A percentile compares a stretch with the other conserved stretches of the same genome.
Evolutionary conservation across 225 moss, liverwort and hornwort genomes (phyloP).

Genomic region (Ulota crispa): DNA sequence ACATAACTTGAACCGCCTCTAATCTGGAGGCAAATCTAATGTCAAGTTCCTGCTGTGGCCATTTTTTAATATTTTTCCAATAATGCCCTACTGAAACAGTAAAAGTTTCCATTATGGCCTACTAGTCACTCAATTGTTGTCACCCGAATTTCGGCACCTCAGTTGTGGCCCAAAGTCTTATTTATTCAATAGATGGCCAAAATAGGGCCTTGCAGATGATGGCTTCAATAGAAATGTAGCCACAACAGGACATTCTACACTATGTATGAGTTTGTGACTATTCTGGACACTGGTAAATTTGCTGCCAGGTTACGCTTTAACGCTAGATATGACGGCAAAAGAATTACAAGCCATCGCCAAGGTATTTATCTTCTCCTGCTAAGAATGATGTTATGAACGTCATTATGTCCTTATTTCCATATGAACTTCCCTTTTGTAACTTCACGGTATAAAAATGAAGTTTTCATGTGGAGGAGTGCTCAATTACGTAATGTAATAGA

Average conservation of each 20-base stretch:
- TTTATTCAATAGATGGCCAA: background rate
- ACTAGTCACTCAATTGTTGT: background rate
- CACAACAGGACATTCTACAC: background rate
- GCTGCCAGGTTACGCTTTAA: conserved; percentile 79
- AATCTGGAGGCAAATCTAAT: background rate
- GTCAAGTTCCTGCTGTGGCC: background rate
- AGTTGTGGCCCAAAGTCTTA: background rate
- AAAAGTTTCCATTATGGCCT: background rate
- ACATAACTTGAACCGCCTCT: too few species aligned
- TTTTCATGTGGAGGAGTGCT: background rate
- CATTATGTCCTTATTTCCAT: background rate
- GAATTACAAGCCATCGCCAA: conserved; percentile 84
- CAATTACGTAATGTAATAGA: background rate
- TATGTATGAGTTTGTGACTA: background rate
- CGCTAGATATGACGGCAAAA: conserved; percentile 87
- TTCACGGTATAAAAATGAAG: background rate
- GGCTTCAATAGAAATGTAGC: background rate
- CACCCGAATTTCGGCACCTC: background rate
- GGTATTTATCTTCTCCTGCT: conserved; percentile 33
- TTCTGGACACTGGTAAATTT: conserved; percentile 2
- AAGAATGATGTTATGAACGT: background rate
- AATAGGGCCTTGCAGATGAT: background rate
- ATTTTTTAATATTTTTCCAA: background rate
- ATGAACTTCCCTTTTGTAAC: background rate
- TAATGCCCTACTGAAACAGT: background rate